A percentile compares a stretch with the other conserved stretches of the same genome.
Evolutionary conservation across 495 filamentous ascomycete species (phyloP).

Genomic region (Hypomontagnella monticulosa): DNA sequence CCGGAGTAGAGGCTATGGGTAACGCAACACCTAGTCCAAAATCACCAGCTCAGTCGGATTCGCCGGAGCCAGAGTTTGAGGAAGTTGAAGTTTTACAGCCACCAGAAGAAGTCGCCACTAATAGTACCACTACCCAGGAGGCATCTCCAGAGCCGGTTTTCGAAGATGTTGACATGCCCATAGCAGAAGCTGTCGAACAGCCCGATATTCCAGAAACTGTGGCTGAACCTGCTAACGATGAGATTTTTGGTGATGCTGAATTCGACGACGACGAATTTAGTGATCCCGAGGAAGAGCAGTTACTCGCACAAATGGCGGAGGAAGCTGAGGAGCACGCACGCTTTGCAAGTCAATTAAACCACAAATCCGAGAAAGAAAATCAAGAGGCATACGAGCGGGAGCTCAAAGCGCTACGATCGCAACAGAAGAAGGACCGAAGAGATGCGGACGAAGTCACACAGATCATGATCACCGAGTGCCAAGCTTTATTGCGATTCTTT

Average conservation of each 20-base stretch:
- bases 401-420: constrained; percentile 83
- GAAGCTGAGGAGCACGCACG: constrained; percentile 93
- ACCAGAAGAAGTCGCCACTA: constrained; percentile 27
- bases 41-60: constrained; percentile 18
- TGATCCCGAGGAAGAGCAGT: constrained; percentile 91
- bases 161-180: constrained; percentile 54
- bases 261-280: constrained; percentile 65
- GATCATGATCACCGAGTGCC: constrained; percentile 94
- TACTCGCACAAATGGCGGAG: constrained; percentile 82
- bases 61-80: constrained; percentile 48
- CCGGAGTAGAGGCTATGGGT: constrained; percentile 37
- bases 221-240: constrained; percentile 39
- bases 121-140: constrained; percentile 22
- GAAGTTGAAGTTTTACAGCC: constrained; percentile 42
- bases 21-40: constrained; percentile 8
- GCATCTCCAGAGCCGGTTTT: constrained; percentile 63
- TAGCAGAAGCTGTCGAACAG: constrained; percentile 19
- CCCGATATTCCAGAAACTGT: constrained; percentile 1
- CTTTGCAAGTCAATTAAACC: constrained; percentile 86
- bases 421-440: constrained; percentile 93
- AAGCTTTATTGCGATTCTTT: constrained; percentile 88
- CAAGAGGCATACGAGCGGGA: constrained; percentile 85
- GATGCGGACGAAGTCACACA: constrained; percentile 96
- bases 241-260: constrained; percentile 52
- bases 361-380: constrained; percentile 68